Evolutionary conservation across 257 asterid genomes (phyloP), one percentile per base, ranked within the genome.

Genomic region (Parsonsia alboflavescens): DNA sequence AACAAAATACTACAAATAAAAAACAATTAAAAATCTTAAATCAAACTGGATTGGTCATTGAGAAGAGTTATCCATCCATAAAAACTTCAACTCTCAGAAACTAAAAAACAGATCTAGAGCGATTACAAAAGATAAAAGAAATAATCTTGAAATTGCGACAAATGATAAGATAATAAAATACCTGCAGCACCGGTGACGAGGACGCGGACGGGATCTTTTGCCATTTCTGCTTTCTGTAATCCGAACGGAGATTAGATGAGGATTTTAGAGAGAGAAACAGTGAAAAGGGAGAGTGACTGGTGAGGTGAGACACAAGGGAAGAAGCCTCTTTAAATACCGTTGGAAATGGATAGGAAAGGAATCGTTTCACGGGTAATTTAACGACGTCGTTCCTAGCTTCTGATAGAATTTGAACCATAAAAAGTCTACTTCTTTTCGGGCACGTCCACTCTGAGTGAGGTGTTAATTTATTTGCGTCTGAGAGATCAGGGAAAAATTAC

Each of bases 171-270:
- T 21, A 26, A 1, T 68, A 26, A 0, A 17, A 24, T 45, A 69
- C 73, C 73, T 69, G 73, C 73, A 5, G 73, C 73, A 42, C 73
- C 73, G 22, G 73, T 69, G 73, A 69, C 73, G 13, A 69, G 73
- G 59, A 69, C 73, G 12, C 73, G 73, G 17, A 69, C 73, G 12
- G 73, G 73, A 21, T 69, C 73, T 24, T 69, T 69, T 45, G 73
- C 73, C 73, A 69, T 69, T 69, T 69, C 58, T 26, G n/a, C 39
- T 39, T 36, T 26, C 2, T 8, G 21, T 15, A 30, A 39, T 39
- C 50, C 39, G 50, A 17, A 7, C 13, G 22, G 44, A 28, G 59
- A 10, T 4, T 68, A 49, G 39, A 15, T n/a, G 58, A 68, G 19
- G 12, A 22, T 12, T 63, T 64, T 46, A 46, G 36, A 46, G 56